Evolutionary conservation across 2,329 filamentous ascomycete genomes (phyloP).

Genomic region (Stemphylium lycopersici): DNA sequence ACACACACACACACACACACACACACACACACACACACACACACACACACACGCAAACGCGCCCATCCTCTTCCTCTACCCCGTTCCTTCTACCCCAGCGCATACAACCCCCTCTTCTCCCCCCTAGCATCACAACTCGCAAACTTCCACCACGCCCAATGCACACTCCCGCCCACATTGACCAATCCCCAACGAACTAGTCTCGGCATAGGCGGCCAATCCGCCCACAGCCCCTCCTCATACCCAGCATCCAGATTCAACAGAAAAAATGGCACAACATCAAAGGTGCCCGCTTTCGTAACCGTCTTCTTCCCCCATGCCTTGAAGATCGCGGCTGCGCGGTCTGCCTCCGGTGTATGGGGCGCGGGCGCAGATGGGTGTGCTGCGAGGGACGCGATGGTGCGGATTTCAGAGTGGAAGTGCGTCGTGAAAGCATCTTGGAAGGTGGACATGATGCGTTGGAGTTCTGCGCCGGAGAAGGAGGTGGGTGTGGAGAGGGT

Average conservation of each 20-base stretch:
- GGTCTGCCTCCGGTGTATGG: conserved; percentile 51
- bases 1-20: no score
- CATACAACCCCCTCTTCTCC: conserved; percentile 54
- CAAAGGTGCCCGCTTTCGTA: conserved; percentile 64
- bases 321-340: conserved; percentile 61
- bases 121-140: conserved; percentile 64
- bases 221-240: conserved; percentile 65
- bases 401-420: conserved; percentile 45
- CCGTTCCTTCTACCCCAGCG: neutral
- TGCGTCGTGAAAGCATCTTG: conserved; percentile 36
- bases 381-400: conserved; percentile 45
- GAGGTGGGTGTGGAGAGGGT: conserved; percentile 15
- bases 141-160: conserved; percentile 69
- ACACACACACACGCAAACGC: neutral
- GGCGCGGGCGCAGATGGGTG: conserved; percentile 60
- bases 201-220: conserved; percentile 69
- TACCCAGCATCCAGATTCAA: conserved; percentile 66
- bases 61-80: neutral
- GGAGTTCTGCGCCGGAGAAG: conserved; percentile 34
- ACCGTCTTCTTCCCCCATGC: conserved; percentile 68
- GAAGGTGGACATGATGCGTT: conserved; percentile 37
- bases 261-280: conserved; percentile 69
- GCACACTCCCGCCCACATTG: conserved; percentile 63
- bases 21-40: no score
- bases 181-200: conserved; percentile 65